phyloP scores from a whole-genome alignment of 176 grass and related monocot genomes.

The Hordeum vulgare region DNA sequence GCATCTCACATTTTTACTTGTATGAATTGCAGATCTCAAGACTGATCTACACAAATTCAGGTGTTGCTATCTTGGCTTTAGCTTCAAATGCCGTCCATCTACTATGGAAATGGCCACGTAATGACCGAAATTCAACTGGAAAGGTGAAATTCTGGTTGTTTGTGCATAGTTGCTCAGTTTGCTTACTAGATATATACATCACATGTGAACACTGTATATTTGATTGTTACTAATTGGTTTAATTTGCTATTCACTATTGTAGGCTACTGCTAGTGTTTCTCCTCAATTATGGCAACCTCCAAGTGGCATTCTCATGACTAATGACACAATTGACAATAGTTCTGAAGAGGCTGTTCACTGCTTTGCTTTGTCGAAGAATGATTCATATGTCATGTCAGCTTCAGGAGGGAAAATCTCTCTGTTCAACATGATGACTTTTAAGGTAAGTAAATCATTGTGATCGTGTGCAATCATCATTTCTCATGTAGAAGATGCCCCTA shows the following conservation, averaged over 20 bases:
- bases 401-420: constrained; percentile 96
- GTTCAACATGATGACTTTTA: constrained; percentile 99
- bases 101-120: constrained; percentile 98
- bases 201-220: not conserved
- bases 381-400: constrained; percentile 99
- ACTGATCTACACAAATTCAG: constrained; percentile 97
- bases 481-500: constrained; percentile 9
- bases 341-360: constrained; percentile 92
- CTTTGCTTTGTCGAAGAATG: constrained; percentile 99
- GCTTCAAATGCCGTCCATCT: constrained; percentile 91
- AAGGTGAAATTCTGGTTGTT: constrained; percentile 51
- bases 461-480: not conserved
- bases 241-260: constrained; percentile 29
- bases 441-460: constrained; percentile 41
- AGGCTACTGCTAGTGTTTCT: constrained; percentile 76
- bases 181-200: not conserved
- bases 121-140: constrained; percentile 74
- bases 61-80: constrained; percentile 86
- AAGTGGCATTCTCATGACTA: constrained; percentile 98
- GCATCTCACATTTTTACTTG: not conserved
- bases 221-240: constrained; percentile 24
- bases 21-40: constrained; percentile 68
- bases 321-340: constrained; percentile 80
- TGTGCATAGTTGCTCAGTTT: constrained; percentile 1
- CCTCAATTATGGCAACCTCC: constrained; percentile 93